phyloP scores from a whole-genome alignment of 1,284 basidiomycete species.

The Calocybe gambosa region DNA sequence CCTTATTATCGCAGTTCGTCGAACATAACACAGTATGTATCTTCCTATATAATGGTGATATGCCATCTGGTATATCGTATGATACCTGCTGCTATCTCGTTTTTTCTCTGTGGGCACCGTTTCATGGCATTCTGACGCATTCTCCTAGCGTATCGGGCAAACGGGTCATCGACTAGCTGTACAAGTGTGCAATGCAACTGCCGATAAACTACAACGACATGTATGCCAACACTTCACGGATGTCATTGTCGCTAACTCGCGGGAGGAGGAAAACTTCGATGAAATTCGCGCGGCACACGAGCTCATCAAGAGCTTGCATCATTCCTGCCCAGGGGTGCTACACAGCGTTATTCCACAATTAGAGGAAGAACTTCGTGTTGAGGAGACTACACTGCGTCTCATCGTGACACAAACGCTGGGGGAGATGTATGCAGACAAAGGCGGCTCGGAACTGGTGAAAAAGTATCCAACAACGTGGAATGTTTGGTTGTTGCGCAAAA shows the following conservation, averaged over 20 bases:
- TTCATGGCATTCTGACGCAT: not conserved
- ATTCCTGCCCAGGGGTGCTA: constrained; percentile 75
- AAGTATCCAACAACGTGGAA: constrained; percentile 86
- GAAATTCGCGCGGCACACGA: constrained; percentile 75
- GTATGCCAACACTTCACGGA: constrained; percentile 91
- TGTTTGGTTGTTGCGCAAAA: constrained; percentile 76
- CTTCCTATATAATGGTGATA: constrained; percentile 13
- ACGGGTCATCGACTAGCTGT: constrained; percentile 83
- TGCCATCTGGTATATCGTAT: not conserved
- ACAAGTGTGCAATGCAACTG: constrained; percentile 78
- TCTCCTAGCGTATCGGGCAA: constrained; percentile 58
- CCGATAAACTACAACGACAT: constrained; percentile 85
- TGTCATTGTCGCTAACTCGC: constrained; percentile 63
- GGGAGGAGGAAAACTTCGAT: constrained; percentile 49
- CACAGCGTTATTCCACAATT: constrained; percentile 91
- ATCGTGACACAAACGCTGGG: constrained; percentile 84
- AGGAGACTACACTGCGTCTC: constrained; percentile 67
- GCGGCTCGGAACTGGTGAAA: constrained; percentile 65
- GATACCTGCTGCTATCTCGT: not conserved
- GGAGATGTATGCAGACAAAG: constrained; percentile 82
- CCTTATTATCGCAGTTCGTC: constrained; percentile 82
- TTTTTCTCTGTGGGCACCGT: not conserved
- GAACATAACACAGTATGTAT: constrained; percentile 62
- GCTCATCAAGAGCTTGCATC: constrained; percentile 82
- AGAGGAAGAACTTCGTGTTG: constrained; percentile 83